Evolutionary conservation across 768 basidiomycete species (phyloP), one percentile per base, ranked within the genome.

Genomic region (Suillus plorans): DNA sequence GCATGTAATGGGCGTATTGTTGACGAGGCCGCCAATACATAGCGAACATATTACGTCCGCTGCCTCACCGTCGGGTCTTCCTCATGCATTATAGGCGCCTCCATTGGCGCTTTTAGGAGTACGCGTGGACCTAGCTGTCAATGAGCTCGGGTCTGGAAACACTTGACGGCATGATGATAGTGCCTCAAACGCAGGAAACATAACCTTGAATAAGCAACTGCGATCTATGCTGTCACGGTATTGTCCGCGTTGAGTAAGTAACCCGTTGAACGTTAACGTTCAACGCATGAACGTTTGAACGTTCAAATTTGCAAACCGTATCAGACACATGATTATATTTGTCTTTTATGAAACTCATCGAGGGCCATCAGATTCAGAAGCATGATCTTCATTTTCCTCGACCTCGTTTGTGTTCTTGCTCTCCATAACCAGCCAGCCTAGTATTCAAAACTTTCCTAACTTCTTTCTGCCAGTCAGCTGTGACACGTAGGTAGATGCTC

Each of bases 381-480:
- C 18, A 5, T 20, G 28, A 53, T 52, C 9, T 18, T 53, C 52
- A 50, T 45, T 36, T 13, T n/a, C 22, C 42, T 22, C 16, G 16
- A 65, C 44, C 18, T 31, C 25, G 58, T 49, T 39, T 55, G 1
- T 28, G 31, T n/a, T 45, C 59, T 81, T 82, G 52, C 77, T 76
- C 58, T 84, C 82, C 22, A 74, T 79, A 47, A n/a, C 45, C 4
- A 61, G 78, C 80, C 18, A 89, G 63, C 64, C 31, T 31, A 28
- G 25, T 28, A 31, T 31, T 31, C 31, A 31, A 31, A 31, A 31
- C 87, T 78, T 28, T 53, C 18, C 2, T 20, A 9, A 12, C 31
- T 18, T 89, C 90, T 67, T 89, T 88, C 70, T 85, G 72, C 92
- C 92, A 94, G 73, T 94, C 82, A 5, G 90, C 85, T 25, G 76